Evolutionary conservation across 176 grass and related monocot species (phyloP), one percentile per base, ranked within the genome.

Genomic region (Eremochloa ophiuroides): DNA sequence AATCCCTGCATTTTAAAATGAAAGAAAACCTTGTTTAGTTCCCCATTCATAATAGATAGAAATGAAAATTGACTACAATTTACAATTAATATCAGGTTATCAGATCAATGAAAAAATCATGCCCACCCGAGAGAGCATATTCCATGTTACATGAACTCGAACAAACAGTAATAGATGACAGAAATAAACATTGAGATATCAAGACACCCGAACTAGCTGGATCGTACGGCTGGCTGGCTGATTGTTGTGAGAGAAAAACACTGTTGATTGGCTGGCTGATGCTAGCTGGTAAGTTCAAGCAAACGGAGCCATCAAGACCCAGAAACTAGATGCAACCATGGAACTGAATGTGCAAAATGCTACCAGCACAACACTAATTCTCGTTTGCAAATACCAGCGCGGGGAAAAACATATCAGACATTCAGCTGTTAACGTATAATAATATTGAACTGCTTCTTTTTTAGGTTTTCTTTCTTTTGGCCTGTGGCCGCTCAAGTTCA

Each of bases 1-100:
- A 88, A 95, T 95, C 93, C 79, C 96, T 99, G 93, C 80, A 90
- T 73, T 73, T 72, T 69, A 66, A 81, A 87, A 87, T 46, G 15
- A 82, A 84, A 71, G 4, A 80, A 55, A 47, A 10, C 1, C 10
- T 62, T 38, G 1, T 60, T 64, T 44, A 76, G 17, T 20, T 77
- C 37, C 44, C 50, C 22, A 10, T 76, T 48, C 17, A 20, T 27
- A 20, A 30, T 40, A 71, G 5, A 85, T 41, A 20, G 5, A 69
- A 71, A 71, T 56, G 3, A 16, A 80, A 85, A 78, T 62, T 77
- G 51, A 68, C 55, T 69, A 81, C 31, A 34, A 34, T 22, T 39
- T 59, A 72, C 31, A 59, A 27, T 56, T 23, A 12, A 37, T 25
- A 30, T 69, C 26, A 62, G 6, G 13, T n/a, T 59, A 79, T 5